Percentiles rank a stretch among this genome's conserved stretches.
Evolutionary conservation across 768 basidiomycete genomes (phyloP).

Genomic region (Mycena filopes): DNA sequence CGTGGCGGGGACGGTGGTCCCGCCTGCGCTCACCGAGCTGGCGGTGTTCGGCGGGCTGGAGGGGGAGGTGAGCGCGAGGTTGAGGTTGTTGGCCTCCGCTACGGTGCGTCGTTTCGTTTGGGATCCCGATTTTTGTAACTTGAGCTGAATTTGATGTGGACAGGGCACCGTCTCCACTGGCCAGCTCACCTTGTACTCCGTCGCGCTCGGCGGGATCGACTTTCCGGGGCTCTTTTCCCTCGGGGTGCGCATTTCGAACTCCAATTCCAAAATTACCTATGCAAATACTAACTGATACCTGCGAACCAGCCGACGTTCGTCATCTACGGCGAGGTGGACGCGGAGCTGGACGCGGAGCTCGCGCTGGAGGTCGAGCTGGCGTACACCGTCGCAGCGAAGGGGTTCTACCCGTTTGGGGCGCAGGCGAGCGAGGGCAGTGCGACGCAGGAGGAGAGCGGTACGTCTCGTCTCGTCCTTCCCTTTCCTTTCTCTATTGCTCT

Average conservation of each 20-base stretch:
- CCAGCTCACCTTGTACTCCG: slow-evolving; percentile 35
- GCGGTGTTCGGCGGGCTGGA: slow-evolving; percentile 32
- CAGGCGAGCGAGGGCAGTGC: slow-evolving; percentile 2
- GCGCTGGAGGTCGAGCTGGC: slow-evolving; percentile 39
- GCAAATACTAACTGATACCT: background rate
- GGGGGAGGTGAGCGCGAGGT: slow-evolving; percentile 32
- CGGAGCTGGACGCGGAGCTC: slow-evolving; percentile 37
- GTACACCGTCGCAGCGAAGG: slow-evolving; percentile 35
- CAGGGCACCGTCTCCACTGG: slow-evolving; percentile 39
- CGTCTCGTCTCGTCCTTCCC: background rate
- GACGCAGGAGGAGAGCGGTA: slow-evolving; percentile 14
- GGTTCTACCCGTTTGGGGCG: slow-evolving; percentile 38
- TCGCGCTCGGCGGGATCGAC: slow-evolving; percentile 42
- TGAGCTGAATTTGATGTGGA: too few relatives aligned
- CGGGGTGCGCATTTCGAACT: too few relatives aligned
- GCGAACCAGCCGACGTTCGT: slow-evolving; percentile 29
- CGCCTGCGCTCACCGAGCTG: slow-evolving; percentile 35
- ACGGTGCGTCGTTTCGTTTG: slow-evolving; percentile 11
- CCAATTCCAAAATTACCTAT: too few relatives aligned
- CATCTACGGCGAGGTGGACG: slow-evolving; percentile 33
- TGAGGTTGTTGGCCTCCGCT: slow-evolving; percentile 32
- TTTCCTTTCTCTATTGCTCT: too few relatives aligned
- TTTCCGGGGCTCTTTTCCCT: slow-evolving; percentile 44
- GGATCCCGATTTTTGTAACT: too few relatives aligned
- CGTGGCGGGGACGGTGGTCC: slow-evolving; percentile 42